Evolutionary conservation across 1,139 yeast genomes (phyloP), one percentile per base, ranked within the genome.

Genomic region (Geotrichum carabidarum): DNA sequence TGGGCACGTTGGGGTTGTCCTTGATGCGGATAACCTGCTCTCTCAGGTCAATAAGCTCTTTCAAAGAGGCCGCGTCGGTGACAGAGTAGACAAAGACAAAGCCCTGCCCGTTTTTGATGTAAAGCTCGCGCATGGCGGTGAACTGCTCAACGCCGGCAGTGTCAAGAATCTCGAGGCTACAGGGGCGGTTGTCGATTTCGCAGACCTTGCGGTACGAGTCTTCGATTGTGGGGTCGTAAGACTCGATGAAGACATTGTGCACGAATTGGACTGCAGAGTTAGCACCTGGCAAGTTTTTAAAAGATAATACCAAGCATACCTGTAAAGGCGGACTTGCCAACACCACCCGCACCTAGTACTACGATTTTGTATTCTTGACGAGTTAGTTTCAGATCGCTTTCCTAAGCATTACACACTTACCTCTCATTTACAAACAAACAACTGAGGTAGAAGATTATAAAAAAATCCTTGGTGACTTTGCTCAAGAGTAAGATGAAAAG

Each of bases 301-400:
- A 12, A n/a, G 18, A 37, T 2, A 17, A n/a, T n/a, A 27, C 7
- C 5, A n/a, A 22, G 56, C 63, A 15, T 53, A 61, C 64, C 64
- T n/a, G 97, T 90, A 60, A 91, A 74, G 12, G 97, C 96, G 18
- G 95, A 86, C 71, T 93, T 93, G 74, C 99, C 99, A 57, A 90
- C 97, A 71, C 96, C 96, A 68, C 98, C 98, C 34, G 97, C 96
- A 55, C 99, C 99, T 50, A 93, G 94, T 53, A 93, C 96, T 17
- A 89, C 98, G 59, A 93, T 72, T 67, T 90, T 88, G 71, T 85
- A 90, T 46, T 71, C 74, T 62, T 18, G 2, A 4, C 7, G 27
- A 22, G 27, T 22, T 22, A 22, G 7, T 22, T 22, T 15, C 3
- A 36, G 35, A 44, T 37, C 15, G 1, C 1, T 31, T 11, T 31